Conservation (phyloP, 768 basidiomycete species). For the Termitomyces sp. region DNA sequence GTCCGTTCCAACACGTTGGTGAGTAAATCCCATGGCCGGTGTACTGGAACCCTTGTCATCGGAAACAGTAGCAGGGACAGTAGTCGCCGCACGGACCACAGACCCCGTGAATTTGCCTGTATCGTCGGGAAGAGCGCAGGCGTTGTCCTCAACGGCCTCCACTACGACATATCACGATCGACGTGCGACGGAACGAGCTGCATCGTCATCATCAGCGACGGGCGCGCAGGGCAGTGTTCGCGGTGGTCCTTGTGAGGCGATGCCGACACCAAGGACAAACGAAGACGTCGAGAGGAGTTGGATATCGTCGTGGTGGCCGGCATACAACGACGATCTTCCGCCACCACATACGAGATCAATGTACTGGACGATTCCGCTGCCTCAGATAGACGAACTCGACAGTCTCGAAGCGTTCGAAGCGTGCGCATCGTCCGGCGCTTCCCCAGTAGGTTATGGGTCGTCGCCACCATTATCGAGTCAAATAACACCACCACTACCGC, state of each 20-base stretch:
- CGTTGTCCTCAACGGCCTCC: not conserved
- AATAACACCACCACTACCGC: not conserved
- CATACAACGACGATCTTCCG: not conserved
- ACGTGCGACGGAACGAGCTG: not conserved
- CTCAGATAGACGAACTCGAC: not conserved
- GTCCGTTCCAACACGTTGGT: not conserved
- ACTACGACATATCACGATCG: not conserved
- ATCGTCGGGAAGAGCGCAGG: not conserved
- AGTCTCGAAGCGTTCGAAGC: not conserved
- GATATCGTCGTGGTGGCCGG: not conserved
- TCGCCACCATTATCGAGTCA: not conserved
- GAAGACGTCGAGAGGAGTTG: not conserved
- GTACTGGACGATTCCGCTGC: conserved; percentile 13
- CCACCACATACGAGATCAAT: conserved; percentile 11
- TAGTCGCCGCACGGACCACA: not conserved
- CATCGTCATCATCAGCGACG: not conserved
- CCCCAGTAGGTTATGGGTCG: not conserved
- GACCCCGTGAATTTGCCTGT: not conserved
- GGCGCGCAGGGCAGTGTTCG: not conserved
- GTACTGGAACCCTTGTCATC: not conserved
- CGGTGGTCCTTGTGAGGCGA: not conserved
- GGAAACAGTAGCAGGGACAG: not conserved
- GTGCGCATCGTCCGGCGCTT: not conserved
- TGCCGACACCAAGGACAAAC: not conserved
- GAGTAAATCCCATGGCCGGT: not conserved